Conservation (phyloP, 441 rosid genomes). For the Gossypium schwendimanii region DNA sequence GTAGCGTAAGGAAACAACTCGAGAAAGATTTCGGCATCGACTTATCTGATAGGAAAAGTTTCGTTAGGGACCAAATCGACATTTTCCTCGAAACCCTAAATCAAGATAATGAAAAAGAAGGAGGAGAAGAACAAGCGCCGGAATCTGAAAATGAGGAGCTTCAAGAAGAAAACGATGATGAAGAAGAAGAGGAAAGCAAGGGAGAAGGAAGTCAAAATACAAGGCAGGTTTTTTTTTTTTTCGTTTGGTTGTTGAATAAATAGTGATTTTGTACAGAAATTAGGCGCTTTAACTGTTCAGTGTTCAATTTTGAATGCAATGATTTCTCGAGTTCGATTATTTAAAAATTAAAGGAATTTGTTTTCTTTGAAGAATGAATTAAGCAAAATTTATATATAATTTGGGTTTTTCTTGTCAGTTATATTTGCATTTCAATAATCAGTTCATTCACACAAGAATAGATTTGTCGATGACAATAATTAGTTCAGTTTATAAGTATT, state of each 20-base stretch:
- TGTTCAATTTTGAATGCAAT: not conserved
- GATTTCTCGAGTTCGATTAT: not conserved
- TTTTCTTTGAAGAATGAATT: not conserved
- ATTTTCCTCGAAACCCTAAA: conserved; percentile 32
- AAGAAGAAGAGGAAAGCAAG: not conserved
- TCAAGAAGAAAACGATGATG: not conserved
- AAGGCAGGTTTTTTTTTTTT: conserved; percentile 8
- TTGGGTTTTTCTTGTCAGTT: not conserved
- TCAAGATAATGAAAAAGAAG: conserved; percentile 2
- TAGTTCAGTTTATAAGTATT: not conserved
- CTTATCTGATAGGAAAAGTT: conserved; percentile 49
- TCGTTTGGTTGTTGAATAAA: not conserved
- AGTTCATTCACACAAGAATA: not conserved
- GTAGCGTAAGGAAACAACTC: conserved; percentile 58
- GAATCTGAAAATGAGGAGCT: conserved; percentile 1
- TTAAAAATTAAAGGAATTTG: not conserved
- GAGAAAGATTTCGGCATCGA: conserved; percentile 52
- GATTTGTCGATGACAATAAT: not conserved
- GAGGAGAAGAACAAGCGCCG: not conserved
- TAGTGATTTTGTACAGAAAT: not conserved
- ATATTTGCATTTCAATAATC: not conserved
- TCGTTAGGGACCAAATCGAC: conserved; percentile 64
- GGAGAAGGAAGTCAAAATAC: conserved; percentile 9
- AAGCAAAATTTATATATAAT: not conserved
- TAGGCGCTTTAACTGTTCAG: not conserved